These are phyloP conservation scores for Carpinus fangiana DNA, from an alignment of 306 rosid species.

Conservation along the genomic window DNA sequence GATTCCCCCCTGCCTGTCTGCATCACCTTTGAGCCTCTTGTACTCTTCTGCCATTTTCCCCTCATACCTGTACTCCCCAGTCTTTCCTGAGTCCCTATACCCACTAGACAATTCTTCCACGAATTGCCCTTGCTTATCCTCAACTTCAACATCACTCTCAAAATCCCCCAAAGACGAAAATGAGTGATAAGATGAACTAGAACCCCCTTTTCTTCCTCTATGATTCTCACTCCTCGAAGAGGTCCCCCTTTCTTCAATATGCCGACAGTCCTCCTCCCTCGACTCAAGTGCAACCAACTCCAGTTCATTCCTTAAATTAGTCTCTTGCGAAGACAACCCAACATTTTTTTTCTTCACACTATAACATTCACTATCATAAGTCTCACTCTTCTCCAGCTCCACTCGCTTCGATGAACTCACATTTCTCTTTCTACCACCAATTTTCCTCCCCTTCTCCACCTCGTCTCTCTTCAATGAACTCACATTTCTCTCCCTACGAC, in stretches of 20 bases:
- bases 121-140: conserved; percentile 43
- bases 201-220: conserved; percentile 50
- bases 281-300: conserved; percentile 32
- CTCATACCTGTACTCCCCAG: conserved; percentile 31
- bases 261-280: conserved; percentile 35
- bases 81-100: conserved; percentile 37
- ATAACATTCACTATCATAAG: conserved; percentile 13
- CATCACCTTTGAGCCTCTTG: conserved; percentile 29
- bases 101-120: conserved; percentile 50
- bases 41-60: conserved; percentile 41
- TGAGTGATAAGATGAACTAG: conserved; percentile 89
- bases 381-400: conserved; percentile 41
- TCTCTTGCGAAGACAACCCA: conserved; percentile 8
- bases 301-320: conserved; percentile 21
- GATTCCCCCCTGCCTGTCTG: conserved; percentile 26
- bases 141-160: conserved; percentile 62
- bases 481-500: conserved; percentile 41
- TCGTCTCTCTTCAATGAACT: conserved; percentile 46
- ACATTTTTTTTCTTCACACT: conserved; percentile 28
- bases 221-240: conserved; percentile 36
- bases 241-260: conserved; percentile 35
- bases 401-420: conserved; percentile 41
- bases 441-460: conserved; percentile 35
- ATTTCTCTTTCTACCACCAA: conserved; percentile 39
- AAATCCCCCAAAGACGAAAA: conserved; percentile 61